Conservation (phyloP, 2,329 filamentous ascomycete genomes). For the Colletotrichum liriopes region DNA sequence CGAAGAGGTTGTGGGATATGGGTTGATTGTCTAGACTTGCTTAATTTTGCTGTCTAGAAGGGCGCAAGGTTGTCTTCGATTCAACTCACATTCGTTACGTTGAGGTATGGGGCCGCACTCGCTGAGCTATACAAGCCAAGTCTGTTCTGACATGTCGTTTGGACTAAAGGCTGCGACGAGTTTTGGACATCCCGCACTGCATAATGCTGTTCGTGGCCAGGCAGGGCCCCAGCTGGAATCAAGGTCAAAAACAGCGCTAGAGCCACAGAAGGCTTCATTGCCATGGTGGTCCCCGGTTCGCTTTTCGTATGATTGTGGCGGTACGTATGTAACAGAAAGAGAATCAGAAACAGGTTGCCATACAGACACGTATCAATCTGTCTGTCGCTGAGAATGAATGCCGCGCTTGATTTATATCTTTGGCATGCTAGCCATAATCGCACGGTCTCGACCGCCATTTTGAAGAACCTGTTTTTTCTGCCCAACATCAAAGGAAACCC, state of each 20-base stretch:
- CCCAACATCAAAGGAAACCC: not conserved
- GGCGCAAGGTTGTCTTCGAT: too few species aligned
- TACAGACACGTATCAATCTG: not conserved
- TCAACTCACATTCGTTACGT: not conserved
- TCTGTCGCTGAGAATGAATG: not conserved
- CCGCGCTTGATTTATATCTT: not conserved
- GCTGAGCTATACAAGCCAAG: not conserved
- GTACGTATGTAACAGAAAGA: too few species aligned
- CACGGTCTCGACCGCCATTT: not conserved
- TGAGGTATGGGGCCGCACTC: too few species aligned
- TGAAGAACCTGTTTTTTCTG: not conserved
- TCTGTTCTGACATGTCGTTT: not conserved
- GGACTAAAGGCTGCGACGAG: not conserved
- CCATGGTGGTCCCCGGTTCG: not conserved
- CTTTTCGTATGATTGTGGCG: too few species aligned
- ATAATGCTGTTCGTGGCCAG: not conserved
- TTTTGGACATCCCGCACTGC: not conserved
- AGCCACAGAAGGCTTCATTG: not conserved
- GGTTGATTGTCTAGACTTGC: not conserved
- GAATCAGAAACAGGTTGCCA: too few species aligned
- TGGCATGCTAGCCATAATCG: not conserved
- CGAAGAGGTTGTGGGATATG: not conserved
- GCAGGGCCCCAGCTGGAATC: not conserved
- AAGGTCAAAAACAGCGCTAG: not conserved
- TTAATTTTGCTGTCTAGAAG: not conserved